These are phyloP conservation scores for Gossypium davidsonii DNA, from an alignment of 441 rosid genomes.

Conservation along the genomic window DNA sequence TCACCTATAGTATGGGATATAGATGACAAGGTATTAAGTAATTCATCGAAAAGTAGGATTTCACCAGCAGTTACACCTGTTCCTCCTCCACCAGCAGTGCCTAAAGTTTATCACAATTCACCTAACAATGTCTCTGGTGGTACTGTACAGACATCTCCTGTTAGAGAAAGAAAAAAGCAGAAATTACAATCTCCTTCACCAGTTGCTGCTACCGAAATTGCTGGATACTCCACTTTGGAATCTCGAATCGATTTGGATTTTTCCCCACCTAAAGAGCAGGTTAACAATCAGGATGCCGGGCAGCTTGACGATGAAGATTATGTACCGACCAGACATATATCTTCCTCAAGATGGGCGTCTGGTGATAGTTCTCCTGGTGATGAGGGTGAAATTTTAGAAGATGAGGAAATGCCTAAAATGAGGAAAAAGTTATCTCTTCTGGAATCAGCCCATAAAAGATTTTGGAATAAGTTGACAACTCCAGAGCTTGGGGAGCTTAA, in stretches of 20 bases:
- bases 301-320: conserved; percentile 65
- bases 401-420: conserved; percentile 51
- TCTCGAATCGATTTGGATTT: conserved; percentile 34
- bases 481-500: conserved; percentile 56
- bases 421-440: conserved; percentile 45
- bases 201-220: conserved; percentile 25
- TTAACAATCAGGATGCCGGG: conserved; percentile 33
- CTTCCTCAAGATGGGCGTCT: conserved; percentile 94
- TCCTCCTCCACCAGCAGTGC: conserved; percentile 63
- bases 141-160: conserved; percentile 34
- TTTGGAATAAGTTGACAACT: conserved; percentile 41
- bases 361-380: conserved; percentile 78
- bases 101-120: conserved; percentile 40
- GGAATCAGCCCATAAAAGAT: conserved; percentile 36
- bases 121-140: conserved; percentile 37
- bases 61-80: conserved; percentile 28
- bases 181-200: conserved; percentile 29
- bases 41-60: conserved; percentile 33
- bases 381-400: conserved; percentile 81
- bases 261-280: conserved; percentile 40
- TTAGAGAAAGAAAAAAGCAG: conserved; percentile 26
- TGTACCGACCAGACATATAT: conserved; percentile 70
- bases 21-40: conserved; percentile 48
- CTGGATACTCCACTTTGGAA: conserved; percentile 21
- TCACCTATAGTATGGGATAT: conserved; percentile 98